These are phyloP conservation scores for Zygosaccharomyces bailii DNA, from an alignment of 805 yeast genomes.

Conservation along the genomic window DNA sequence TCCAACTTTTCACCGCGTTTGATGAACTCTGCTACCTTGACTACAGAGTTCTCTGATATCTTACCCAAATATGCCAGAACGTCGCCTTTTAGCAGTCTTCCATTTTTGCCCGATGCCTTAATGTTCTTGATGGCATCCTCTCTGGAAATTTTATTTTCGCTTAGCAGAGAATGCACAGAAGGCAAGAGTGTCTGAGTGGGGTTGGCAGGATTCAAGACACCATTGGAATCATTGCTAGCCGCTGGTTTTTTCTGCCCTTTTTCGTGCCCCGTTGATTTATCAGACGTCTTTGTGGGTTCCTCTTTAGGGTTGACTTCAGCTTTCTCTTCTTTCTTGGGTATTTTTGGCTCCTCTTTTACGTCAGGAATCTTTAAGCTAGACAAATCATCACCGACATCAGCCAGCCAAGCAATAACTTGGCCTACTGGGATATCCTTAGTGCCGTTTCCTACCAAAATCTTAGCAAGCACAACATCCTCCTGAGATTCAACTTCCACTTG, in stretches of 20 bases:
- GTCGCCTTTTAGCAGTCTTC: slow-evolving; percentile 87
- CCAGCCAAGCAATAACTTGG: slow-evolving; percentile 81
- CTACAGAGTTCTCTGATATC: slow-evolving; percentile 55
- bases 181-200: slow-evolving; percentile 69
- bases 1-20: slow-evolving; percentile 61
- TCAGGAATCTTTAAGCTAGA: slow-evolving; percentile 56
- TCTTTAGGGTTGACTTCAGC: slow-evolving; percentile 21
- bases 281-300: background rate
- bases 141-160: slow-evolving; percentile 55
- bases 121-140: slow-evolving; percentile 71
- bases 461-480: slow-evolving; percentile 88
- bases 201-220: slow-evolving; percentile 46
- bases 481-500: slow-evolving; percentile 81
- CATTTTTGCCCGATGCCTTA: slow-evolving; percentile 83
- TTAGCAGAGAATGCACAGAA: slow-evolving; percentile 67
- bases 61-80: slow-evolving; percentile 79
- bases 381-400: slow-evolving; percentile 85
- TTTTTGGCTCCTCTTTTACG: slow-evolving; percentile 21
- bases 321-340: slow-evolving; percentile 19
- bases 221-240: slow-evolving; percentile 21
- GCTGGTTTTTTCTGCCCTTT: slow-evolving; percentile 23
- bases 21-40: slow-evolving; percentile 53
- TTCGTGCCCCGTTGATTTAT: slow-evolving; percentile 10
- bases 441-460: slow-evolving; percentile 68
- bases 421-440: slow-evolving; percentile 78